These are phyloP conservation scores for Linnemannia exigua DNA, from an alignment of 192 early-diverging fungal species.

Conservation along the genomic window DNA sequence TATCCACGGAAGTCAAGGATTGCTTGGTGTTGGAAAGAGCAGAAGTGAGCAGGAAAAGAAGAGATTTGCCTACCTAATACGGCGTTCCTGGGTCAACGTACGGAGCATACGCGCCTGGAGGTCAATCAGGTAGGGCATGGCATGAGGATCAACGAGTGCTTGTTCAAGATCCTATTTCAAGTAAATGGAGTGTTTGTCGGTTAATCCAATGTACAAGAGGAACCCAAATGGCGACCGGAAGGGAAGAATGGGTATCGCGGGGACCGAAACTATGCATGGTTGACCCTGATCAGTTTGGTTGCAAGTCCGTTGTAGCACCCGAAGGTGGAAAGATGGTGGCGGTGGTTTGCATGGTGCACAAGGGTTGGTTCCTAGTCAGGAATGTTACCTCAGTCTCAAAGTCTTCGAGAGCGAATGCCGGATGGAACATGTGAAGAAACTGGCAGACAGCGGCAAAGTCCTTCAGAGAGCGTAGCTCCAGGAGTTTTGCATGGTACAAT, in stretches of 20 bases:
- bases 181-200: background rate
- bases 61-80: slow-evolving; percentile 54
- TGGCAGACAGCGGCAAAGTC: slow-evolving; percentile 80
- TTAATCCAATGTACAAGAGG: background rate
- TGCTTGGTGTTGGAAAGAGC: background rate
- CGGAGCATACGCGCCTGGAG: slow-evolving; percentile 65
- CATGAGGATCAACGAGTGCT: slow-evolving; percentile 64
- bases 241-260: background rate
- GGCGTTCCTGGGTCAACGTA: slow-evolving; percentile 58
- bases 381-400: slow-evolving; percentile 46
- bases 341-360: slow-evolving; percentile 37
- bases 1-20: background rate
- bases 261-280: background rate
- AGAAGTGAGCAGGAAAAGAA: background rate
- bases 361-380: background rate
- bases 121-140: slow-evolving; percentile 55
- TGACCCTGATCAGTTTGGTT: background rate
- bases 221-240: background rate
- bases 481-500: slow-evolving; percentile 32
- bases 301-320: slow-evolving; percentile 12
- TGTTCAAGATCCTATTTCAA: slow-evolving; percentile 62
- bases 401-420: slow-evolving; percentile 62
- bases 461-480: slow-evolving; percentile 54
- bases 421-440: slow-evolving; percentile 76
- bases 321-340: slow-evolving; percentile 68